Evolutionary conservation across 1,284 basidiomycete genomes (phyloP), one percentile per base, ranked within the genome.

Genomic region (Cutaneotrichosporon cutaneum): DNA sequence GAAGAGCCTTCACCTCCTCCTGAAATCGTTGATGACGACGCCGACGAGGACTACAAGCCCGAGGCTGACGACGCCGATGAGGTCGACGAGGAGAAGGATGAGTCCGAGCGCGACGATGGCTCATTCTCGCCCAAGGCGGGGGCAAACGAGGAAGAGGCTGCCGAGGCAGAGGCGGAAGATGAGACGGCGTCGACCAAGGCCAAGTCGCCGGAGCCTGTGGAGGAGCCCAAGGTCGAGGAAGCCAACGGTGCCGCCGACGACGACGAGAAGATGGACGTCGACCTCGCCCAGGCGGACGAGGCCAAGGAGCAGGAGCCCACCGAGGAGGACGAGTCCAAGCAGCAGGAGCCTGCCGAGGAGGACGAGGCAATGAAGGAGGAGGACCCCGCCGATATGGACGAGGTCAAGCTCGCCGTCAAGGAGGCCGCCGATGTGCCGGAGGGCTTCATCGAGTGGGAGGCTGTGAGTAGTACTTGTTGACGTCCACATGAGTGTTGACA

Each of bases 361-460:
- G 66, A 54, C 5, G 65, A 63, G 16, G 44, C 9, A 5, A 26
- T 22, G 21, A 18, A 45, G 26, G 56, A 57, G 48, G 26, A 51
- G 18, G 26, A 30, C 26, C 18, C 33, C 5, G n/a, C 27, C 14
- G 70, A 76, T 48, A 55, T 55, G 26, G 73, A 77, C 39, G 70
- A 74, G 50, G 69, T 72, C 35, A 70, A 76, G 44, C 59, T 74
- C 9, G 71, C 71, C 7, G 64, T 68, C 10, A 72, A 73, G 60
- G 77, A 80, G 56, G 75, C 71, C 1, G 68, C 62, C 16, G 63
- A 72, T 21, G 59, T 72, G 8, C 73, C 74, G 0, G 72, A 72
- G 9, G 76, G 74, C 48, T 81, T 80, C 58, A 63, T 81, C 50
- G 81, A 81, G 61, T 82, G 82, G 81, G 80, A 82, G 70, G 72